Conservation (phyloP, 2,329 filamentous ascomycete genomes). For the Botrytis elliptica region DNA sequence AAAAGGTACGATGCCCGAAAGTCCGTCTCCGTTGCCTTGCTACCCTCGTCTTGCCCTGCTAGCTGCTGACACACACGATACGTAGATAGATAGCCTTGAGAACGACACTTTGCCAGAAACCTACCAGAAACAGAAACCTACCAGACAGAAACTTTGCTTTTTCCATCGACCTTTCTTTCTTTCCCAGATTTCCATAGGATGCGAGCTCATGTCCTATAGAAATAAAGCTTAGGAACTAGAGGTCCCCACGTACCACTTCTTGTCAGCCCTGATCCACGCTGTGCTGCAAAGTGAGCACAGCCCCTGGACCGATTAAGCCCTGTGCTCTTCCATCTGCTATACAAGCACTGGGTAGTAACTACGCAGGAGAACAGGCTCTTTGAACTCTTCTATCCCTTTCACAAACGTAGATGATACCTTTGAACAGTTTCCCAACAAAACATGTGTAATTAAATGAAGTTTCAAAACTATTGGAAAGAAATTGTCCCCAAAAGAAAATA, state of each 20-base stretch:
- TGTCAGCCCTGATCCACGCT: neutral
- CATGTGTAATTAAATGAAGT: neutral
- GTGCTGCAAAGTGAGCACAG: neutral
- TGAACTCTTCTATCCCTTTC: neutral
- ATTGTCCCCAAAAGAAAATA: neutral
- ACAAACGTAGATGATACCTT: neutral
- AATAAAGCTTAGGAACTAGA: neutral
- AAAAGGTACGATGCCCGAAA: neutral
- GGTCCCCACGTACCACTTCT: neutral
- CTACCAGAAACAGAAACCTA: neutral
- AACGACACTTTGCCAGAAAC: neutral
- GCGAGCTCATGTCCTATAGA: neutral
- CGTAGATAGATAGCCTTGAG: neutral
- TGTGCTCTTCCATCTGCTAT: neutral
- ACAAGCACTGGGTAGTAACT: neutral
- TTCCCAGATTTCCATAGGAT: neutral
- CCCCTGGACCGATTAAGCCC: neutral
- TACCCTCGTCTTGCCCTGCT: neutral
- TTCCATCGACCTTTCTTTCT: neutral
- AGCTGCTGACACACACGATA: constrained; percentile 1
- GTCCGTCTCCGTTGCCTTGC: neutral
- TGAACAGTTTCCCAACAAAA: neutral
- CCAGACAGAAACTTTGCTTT: neutral
- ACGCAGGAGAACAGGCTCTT: neutral
- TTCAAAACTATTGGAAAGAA: neutral